Percentiles rank a stretch among this genome's conserved stretches.
Evolutionary conservation across 1,284 basidiomycete species (phyloP).

Genomic region (Ganoderma boninense): DNA sequence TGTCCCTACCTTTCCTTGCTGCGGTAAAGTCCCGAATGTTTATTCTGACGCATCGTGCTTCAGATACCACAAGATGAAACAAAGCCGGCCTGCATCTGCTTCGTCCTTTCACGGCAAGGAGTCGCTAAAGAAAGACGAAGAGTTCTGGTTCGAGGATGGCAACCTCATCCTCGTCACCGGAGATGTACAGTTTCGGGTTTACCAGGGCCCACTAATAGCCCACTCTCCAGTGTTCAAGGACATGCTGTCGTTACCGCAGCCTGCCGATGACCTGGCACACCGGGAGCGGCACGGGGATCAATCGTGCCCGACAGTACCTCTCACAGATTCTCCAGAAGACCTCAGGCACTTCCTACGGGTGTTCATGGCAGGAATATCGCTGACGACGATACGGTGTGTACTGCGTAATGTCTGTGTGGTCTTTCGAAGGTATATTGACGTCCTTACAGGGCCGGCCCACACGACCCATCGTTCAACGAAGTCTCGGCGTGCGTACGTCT

Average conservation of each 20-base stretch:
- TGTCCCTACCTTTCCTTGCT: too few species aligned
- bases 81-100: constrained; percentile 5
- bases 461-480: constrained; percentile 24
- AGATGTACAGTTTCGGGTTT: constrained; percentile 20
- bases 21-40: background rate
- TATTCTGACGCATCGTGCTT: background rate
- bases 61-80: constrained; percentile 4
- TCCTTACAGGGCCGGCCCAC: constrained; percentile 12
- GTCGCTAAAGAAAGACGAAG: constrained; percentile 13
- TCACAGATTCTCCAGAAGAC: constrained; percentile 27
- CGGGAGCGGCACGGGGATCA: background rate
- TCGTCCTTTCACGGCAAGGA: background rate
- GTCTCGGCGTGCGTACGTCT: constrained; percentile 29
- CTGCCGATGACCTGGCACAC: background rate
- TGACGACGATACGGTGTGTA: constrained; percentile 19
- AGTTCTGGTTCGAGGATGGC: constrained; percentile 21
- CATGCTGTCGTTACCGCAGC: constrained; percentile 22
- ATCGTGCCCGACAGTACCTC: constrained; percentile 6
- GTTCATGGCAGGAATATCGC: constrained; percentile 14
- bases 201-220: constrained; percentile 20
- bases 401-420: background rate
- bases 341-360: constrained; percentile 26
- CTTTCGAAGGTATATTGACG: background rate
- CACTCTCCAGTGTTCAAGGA: constrained; percentile 25
- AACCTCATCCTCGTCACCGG: constrained; percentile 20